phyloP scores from a whole-genome alignment of 768 basidiomycete species.

The Amanita subjunquillea region DNA sequence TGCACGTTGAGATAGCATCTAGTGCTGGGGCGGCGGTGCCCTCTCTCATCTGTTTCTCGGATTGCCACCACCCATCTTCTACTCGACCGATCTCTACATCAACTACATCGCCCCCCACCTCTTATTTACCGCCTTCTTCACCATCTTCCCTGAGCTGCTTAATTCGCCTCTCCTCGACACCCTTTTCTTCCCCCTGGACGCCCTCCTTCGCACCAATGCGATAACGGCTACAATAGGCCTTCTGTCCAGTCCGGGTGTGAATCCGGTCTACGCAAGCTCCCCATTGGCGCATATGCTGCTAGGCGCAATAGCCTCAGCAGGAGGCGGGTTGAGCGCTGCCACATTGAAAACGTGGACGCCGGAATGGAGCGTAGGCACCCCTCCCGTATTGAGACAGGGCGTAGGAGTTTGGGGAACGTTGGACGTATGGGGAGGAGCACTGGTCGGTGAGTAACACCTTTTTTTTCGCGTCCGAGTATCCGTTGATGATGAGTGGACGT shows the following conservation, averaged over 20 bases:
- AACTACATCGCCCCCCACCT: constrained; percentile 40
- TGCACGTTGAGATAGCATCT: not conserved
- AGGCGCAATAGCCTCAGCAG: constrained; percentile 35
- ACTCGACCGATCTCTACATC: constrained; percentile 32
- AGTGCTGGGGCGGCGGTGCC: constrained; percentile 41
- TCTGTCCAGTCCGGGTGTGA: constrained; percentile 20
- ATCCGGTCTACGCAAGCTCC: constrained; percentile 26
- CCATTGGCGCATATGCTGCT: constrained; percentile 36
- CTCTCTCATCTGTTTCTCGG: constrained; percentile 31
- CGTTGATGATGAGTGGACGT: not conserved
- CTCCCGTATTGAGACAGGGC: constrained; percentile 31
- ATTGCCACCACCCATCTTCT: constrained; percentile 35
- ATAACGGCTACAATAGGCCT: constrained; percentile 25
- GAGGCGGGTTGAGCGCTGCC: constrained; percentile 33
- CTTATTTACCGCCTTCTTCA: constrained; percentile 30
- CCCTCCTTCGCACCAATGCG: constrained; percentile 32
- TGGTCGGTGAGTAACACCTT: constrained; percentile 23
- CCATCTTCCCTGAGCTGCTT: constrained; percentile 11
- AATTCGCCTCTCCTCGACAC: constrained; percentile 28
- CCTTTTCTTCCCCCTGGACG: constrained; percentile 39
- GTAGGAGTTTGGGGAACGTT: constrained; percentile 29
- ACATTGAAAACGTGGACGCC: constrained; percentile 33
- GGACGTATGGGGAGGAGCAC: constrained; percentile 42
- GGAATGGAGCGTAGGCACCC: constrained; percentile 35
- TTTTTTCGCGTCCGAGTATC: not conserved